Base-by-base conservation (phyloP, 2,329 filamentous ascomycete species). In the Passalora sequoiae region DNA sequence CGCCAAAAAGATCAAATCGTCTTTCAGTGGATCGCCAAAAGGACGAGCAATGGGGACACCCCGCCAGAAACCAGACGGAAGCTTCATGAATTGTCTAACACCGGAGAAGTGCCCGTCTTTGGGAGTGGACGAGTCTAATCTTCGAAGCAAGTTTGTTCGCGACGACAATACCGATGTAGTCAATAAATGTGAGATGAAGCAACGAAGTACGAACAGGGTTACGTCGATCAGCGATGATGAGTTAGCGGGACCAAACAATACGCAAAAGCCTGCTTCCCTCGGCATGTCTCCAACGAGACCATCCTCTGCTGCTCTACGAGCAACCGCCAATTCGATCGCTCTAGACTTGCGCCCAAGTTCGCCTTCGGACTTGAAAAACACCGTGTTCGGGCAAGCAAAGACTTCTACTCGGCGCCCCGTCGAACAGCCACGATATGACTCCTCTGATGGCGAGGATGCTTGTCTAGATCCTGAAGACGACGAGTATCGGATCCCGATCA, bases 401-500 rank as follows among this genome's bases (percentile, higher is more conserved):
- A 27, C 6, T 27, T 12, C 24, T 12, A 12, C 24, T 27, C 24
- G 24, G 6, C n/a, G 31, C 13, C 17, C 10, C 17, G 15, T 13
- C 33, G 24, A 36, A 3, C 33, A 24, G 27, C 13, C 24, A 21
- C 15, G 6, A 27, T 7, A 6, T 27, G 24, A 40, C 13, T 30
- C 38, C 8, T 22, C 13, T 15, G 12, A 40, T 6, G 32, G 30
- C 10, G 40, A 24, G 6, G 35, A 40, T 12, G 39, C 29, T 4
- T 12, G 2, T 9, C n/a, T n/a, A n/a, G n/a, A n/a, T n/a, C n/a
- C n/a, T n/a, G n/a, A n/a, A n/a, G 43, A 28, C 24, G 33, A 7
- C 8, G 20, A 36, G 5, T 3, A 25, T 1, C 41, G 15, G 3
- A 47, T 52, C 2, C 31, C 37, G 2, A 43, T 53, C 13, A 24